phyloP scores from a whole-genome alignment of 495 filamentous ascomycete species.

The Talaromyces nanjingensis region DNA sequence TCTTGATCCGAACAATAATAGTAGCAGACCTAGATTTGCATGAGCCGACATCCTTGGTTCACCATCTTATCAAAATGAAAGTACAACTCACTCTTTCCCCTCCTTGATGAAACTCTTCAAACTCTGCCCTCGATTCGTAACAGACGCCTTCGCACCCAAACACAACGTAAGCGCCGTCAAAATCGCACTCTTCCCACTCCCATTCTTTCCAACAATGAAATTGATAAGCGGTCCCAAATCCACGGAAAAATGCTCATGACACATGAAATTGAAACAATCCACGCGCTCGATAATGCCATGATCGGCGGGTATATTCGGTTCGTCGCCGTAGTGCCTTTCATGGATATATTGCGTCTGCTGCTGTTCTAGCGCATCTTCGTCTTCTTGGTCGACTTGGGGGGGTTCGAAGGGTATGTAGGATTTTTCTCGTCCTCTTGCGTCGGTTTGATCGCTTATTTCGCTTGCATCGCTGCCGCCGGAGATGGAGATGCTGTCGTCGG shows the following conservation, averaged over 20 bases:
- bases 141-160: conserved; percentile 86
- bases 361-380: conserved; percentile 50
- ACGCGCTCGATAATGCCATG: conserved; percentile 78
- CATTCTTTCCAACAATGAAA: conserved; percentile 96
- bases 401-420: conserved; percentile 11
- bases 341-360: conserved; percentile 63
- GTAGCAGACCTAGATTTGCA: conserved; percentile 29
- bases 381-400: conserved; percentile 35
- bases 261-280: conserved; percentile 91
- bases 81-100: conserved; percentile 59
- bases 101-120: conserved; percentile 91
- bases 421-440: conserved; percentile 11
- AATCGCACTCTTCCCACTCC: conserved; percentile 96
- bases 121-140: conserved; percentile 91
- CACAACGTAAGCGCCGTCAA: conserved; percentile 93
- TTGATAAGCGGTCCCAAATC: conserved; percentile 89
- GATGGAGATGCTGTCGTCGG: conserved; percentile 17
- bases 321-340: conserved; percentile 46
- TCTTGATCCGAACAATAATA: conserved; percentile 80
- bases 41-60: background rate
- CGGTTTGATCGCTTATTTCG: conserved; percentile 11
- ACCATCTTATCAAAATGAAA: background rate
- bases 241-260: conserved; percentile 72
- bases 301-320: conserved; percentile 70
- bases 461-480: conserved; percentile 21